Conservation (phyloP, 31 red algal genomes). For the Asparagopsis taxiformis region DNA sequence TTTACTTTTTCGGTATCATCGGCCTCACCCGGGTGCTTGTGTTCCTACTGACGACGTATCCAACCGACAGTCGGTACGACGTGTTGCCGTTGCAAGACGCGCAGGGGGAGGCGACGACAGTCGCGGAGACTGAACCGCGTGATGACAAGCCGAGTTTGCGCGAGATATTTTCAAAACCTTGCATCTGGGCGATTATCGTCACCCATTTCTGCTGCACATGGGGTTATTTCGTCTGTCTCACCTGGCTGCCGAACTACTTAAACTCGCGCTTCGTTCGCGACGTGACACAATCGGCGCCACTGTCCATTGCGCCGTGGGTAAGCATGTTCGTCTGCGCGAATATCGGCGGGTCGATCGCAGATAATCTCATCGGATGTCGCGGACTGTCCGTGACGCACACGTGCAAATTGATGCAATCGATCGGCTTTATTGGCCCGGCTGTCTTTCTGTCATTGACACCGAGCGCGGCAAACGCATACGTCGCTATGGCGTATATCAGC, state of each 20-base stretch:
- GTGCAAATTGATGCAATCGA: slow-evolving; percentile 88
- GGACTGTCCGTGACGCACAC: slow-evolving; percentile 58
- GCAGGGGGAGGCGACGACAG: background rate
- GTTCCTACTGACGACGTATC: slow-evolving; percentile 15
- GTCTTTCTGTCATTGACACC: slow-evolving; percentile 60
- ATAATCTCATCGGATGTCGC: slow-evolving; percentile 32
- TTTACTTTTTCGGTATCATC: slow-evolving; percentile 75
- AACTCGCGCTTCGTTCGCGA: slow-evolving; percentile 81
- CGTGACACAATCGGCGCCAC: slow-evolving; percentile 55
- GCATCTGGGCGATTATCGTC: slow-evolving; percentile 81
- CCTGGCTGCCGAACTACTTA: slow-evolving; percentile 90
- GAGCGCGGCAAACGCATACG: slow-evolving; percentile 10
- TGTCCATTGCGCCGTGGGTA: slow-evolving; percentile 82
- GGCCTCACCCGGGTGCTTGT: slow-evolving; percentile 60
- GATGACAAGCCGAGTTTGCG: slow-evolving; percentile 5
- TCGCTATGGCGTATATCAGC: slow-evolving; percentile 56
- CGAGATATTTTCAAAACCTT: slow-evolving; percentile 13
- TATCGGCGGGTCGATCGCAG: slow-evolving; percentile 71
- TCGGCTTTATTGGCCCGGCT: slow-evolving; percentile 90
- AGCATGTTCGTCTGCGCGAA: slow-evolving; percentile 86
- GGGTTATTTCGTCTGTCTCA: slow-evolving; percentile 93
- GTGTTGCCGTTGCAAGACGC: background rate
- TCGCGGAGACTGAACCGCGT: background rate
- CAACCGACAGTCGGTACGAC: too few relatives aligned
- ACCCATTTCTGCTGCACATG: slow-evolving; percentile 90